These are phyloP conservation scores for Exsudoporus frostii DNA, from an alignment of 768 basidiomycete species.

Conservation along the genomic window DNA sequence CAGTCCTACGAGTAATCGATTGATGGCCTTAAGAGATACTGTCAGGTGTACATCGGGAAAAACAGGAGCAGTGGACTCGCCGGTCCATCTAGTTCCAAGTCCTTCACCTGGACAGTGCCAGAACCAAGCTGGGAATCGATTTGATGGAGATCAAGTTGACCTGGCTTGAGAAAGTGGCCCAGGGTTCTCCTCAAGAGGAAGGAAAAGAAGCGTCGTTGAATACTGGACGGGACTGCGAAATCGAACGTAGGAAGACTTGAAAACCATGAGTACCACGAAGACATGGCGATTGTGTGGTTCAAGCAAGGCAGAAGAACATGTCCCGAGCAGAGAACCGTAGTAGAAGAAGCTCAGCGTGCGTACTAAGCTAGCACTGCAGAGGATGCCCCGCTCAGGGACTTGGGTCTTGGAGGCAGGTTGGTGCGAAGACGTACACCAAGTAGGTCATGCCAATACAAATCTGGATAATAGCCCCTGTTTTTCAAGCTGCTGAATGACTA, in stretches of 20 bases:
- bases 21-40: constrained; percentile 61
- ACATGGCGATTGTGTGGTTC: constrained; percentile 32
- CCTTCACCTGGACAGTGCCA: constrained; percentile 82
- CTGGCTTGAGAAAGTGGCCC: constrained; percentile 84
- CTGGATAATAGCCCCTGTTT: constrained; percentile 21
- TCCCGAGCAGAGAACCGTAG: neutral
- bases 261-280: constrained; percentile 58
- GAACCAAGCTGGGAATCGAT: constrained; percentile 93
- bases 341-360: neutral
- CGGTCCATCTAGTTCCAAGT: constrained; percentile 73
- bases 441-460: constrained; percentile 12
- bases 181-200: constrained; percentile 81
- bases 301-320: constrained; percentile 17
- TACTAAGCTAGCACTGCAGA: constrained; percentile 1
- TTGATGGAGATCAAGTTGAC: constrained; percentile 81
- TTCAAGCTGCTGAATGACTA: neutral
- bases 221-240: constrained; percentile 61
- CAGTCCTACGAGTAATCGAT: constrained; percentile 57
- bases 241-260: constrained; percentile 59
- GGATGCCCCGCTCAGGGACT: constrained; percentile 4
- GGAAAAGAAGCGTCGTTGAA: constrained; percentile 87
- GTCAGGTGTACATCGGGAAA: constrained; percentile 13
- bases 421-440: neutral
- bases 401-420: neutral
- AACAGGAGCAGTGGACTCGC: constrained; percentile 42